A percentile compares a stretch with the other conserved stretches of the same genome.
Conservation (phyloP, 306 rosid species). For the Castanopsis chinensis region DNA sequence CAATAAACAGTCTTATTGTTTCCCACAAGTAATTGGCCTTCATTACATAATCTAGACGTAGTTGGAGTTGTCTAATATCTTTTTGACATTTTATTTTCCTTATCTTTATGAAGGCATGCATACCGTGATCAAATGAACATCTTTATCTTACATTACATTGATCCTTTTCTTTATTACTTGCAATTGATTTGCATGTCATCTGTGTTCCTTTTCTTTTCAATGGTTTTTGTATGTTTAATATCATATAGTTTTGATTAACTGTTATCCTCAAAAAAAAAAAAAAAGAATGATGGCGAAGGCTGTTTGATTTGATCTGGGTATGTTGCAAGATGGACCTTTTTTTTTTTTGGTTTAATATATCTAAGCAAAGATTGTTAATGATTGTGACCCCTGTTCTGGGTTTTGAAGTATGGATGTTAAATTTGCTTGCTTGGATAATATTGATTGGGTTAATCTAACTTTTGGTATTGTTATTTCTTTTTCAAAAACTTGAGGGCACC, state of each 20-base stretch:
- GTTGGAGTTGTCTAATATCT: no score
- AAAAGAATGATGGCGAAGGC: constrained; percentile 80
- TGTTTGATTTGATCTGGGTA: constrained; percentile 63
- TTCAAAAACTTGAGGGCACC: no score
- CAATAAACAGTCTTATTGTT: neutral
- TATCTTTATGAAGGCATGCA: neutral
- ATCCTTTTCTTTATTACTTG: neutral
- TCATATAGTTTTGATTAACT: constrained; percentile 25
- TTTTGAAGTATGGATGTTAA: constrained; percentile 32
- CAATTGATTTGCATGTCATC: neutral
- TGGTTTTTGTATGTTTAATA: neutral
- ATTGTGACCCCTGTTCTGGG: constrained; percentile 51
- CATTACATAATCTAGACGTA: no score
- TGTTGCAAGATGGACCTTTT: constrained; percentile 11
- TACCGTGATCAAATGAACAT: neutral
- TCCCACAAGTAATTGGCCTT: no score
- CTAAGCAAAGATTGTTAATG: constrained; percentile 12
- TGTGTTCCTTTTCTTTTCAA: neutral
- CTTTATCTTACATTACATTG: neutral
- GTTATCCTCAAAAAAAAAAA: no score
- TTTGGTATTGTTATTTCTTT: no score
- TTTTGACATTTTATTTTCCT: no score
- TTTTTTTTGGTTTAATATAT: constrained; percentile 3
- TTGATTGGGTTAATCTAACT: constrained; percentile 41
- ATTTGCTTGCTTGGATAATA: constrained; percentile 36